Base-by-base conservation (phyloP, 2,329 filamentous ascomycete species). In the Colletotrichum cuscutae region DNA sequence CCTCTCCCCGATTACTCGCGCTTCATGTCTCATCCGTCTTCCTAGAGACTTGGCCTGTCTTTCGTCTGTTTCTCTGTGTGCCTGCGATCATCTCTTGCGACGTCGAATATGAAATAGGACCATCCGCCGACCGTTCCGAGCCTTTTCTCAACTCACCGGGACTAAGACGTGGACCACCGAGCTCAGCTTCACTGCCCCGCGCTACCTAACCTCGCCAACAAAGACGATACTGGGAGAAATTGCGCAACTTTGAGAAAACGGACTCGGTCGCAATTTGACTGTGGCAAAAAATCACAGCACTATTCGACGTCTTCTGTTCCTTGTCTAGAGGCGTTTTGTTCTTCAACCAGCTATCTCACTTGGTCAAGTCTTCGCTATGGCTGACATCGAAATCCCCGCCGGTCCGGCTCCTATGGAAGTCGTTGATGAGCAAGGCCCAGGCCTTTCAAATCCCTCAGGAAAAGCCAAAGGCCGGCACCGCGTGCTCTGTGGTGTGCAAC, bases 401-500 rank as follows among this genome's bases (percentile, higher is more conserved):
- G 68, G 54, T 19, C 64, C 65, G 37, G 54, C 69, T 30, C 68
- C 68, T 42, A 70, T 72, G 74, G 74, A 76, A 59, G 75, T 75
- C n/a, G 77, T 78, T 4, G 71, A 77, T 26, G 77, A 76, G 71
- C 76, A 79, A 37, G 72, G 75, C 53, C 71, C 73, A 15, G 74
- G 74, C 72, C 77, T 77, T 57, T 72, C 74, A 13, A 81, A 81
- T 46, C 75, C 72, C 52, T 83, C 82, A 3, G 86, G 85, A 30
- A 94, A 92, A 82, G 85, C 89, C 69, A 95, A 92, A 80, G 89
- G 90, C 65, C 90, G 93, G 59, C 90, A 92, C 77, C 90, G 92
- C 72, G 82, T 97, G 42, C 85, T 97, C 22, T 91, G 91, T 75
- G 90, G 92, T 37, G 87, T 97, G 61, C 92, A 96, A 74, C 92